Base-by-base conservation (phyloP, 768 basidiomycete species). In the Collybiopsis confluens region DNA sequence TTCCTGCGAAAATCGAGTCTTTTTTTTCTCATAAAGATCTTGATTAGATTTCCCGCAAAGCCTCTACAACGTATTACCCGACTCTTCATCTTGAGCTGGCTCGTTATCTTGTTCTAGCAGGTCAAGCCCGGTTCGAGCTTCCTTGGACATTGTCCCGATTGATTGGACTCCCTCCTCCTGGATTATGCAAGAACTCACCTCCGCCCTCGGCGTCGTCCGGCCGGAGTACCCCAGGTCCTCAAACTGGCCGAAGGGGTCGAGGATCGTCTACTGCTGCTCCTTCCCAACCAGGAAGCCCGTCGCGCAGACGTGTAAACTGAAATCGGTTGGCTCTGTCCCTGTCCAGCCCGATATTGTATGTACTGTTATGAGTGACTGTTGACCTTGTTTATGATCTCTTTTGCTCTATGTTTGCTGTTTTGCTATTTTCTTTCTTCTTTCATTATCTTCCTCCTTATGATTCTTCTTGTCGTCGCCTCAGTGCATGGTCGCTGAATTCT, bases 31-130 rank as follows among this genome's bases (percentile, higher is more conserved):
- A 41, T 52, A 54, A 40, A 48, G 46, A 33, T 42, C 20, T 45
- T 28, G 26, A n/a, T 35, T 59, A 98, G 95, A 92, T 95, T 41
- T 83, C 92, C 1, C 89, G 97, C 47, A 98, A 98, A 69, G 93
- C 97, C 15, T 98, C 95, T 16, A 85, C 88, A 21, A 85, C 88
- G 11, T 98, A 97, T 69, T 99, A 99, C 68, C 92, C 94, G 0
- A 88, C 85, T 2, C 80, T 99, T 1, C 97, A 99, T 68, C 85
- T 98, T 37, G 96, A 99, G 68, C 74, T 99, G 47, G 81, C 93
- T 13, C 83, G 94, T 28, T 98, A 98, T 66, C 78, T 98, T 58
- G 73, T 79, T 1, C 77, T 83, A 57, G 83, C 86, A 2, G 70
- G 69, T 23, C 73, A 77, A 15, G 80, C 90, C 36, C 84, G 84